Percentiles rank a stretch among this genome's conserved stretches.
phyloP scores from a whole-genome alignment of 164 flowering plant species.

The Vitis riparia region DNA sequence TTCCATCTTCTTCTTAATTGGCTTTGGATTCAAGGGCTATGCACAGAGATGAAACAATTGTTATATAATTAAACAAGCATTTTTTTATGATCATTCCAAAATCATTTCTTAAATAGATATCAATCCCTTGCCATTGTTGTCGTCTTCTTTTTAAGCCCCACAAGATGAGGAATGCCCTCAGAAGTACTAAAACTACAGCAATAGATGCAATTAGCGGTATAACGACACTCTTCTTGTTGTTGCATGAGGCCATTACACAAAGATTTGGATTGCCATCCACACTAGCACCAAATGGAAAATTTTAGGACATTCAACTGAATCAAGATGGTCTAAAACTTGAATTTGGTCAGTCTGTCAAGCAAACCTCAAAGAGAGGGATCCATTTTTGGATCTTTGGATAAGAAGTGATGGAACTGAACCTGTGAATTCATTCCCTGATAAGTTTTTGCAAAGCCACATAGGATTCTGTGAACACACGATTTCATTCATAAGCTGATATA shows the following conservation, averaged over 20 bases:
- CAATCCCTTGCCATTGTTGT: neutral
- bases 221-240: conserved; percentile 11
- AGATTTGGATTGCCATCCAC: conserved; percentile 11
- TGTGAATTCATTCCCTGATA: conserved; percentile 28
- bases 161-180: neutral
- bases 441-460: conserved; percentile 23
- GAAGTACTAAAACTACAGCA: conserved; percentile 8
- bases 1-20: neutral
- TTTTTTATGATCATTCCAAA: no score
- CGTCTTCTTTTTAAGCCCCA: conserved; percentile 8
- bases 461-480: no score
- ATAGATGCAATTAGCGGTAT: conserved; percentile 18
- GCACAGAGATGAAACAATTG: neutral
- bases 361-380: conserved; percentile 22
- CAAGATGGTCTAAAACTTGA: neutral
- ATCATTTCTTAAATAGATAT: neutral
- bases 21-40: neutral
- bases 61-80: neutral
- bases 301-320: neutral
- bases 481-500: no score
- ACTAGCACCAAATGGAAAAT: neutral
- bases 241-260: neutral
- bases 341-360: neutral
- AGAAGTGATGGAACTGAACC: conserved; percentile 29
- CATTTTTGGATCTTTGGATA: conserved; percentile 15